phyloP scores from a whole-genome alignment of 2,329 filamentous ascomycete species.

The Trichoderma polysporum region DNA sequence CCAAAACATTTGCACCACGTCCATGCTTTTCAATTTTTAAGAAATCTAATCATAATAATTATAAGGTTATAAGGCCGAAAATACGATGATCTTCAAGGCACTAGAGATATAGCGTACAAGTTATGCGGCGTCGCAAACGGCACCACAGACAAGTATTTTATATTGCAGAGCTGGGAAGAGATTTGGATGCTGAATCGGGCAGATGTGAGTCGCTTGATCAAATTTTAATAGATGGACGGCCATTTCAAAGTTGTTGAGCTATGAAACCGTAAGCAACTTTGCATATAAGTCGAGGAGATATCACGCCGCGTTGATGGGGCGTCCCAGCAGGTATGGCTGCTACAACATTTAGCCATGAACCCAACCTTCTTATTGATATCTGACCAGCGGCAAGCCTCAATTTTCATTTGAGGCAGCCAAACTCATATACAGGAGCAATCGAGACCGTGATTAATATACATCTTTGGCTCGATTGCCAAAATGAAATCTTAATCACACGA shows the following conservation, averaged over 20 bases:
- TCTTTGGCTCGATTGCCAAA: no score
- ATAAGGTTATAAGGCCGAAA: no score
- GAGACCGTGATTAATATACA: no score
- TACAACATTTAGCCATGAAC: no score
- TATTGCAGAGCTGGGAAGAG: neutral
- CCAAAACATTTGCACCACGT: neutral
- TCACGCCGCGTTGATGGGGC: no score
- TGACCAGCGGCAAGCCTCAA: no score
- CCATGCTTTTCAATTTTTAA: neutral
- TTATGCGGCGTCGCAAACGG: neutral
- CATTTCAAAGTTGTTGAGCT: neutral
- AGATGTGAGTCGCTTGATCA: neutral
- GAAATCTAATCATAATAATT: neutral
- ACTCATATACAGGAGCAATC: no score
- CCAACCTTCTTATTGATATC: no score
- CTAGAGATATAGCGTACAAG: neutral
- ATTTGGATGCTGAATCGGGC: neutral
- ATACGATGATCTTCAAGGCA: neutral
- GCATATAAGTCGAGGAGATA: neutral
- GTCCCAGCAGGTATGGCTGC: no score
- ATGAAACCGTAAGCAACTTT: neutral
- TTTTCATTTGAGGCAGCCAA: no score
- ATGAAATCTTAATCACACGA: no score
- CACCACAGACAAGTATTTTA: neutral
- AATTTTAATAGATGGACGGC: neutral